phyloP scores from a whole-genome alignment of 2,329 filamentous ascomycete species.

The Monosporascus sp. region DNA sequence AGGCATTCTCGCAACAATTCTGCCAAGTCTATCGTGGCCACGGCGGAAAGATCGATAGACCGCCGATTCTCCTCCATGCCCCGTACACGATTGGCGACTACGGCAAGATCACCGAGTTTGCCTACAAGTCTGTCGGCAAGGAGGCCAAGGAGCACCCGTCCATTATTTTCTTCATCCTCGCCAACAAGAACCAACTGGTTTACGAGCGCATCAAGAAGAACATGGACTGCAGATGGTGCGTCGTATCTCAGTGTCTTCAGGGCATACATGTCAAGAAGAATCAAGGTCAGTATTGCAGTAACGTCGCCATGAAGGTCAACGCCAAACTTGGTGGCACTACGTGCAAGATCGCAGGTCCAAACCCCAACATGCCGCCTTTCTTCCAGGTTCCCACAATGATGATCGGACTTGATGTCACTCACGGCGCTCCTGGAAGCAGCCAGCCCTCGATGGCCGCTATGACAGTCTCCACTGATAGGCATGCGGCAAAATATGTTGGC shows the following conservation, averaged over 20 bases:
- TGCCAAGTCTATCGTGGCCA: conserved; percentile 41
- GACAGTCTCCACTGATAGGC: conserved; percentile 70
- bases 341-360: conserved; percentile 36
- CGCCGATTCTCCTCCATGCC: conserved; percentile 31
- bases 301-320: conserved; percentile 95
- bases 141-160: conserved; percentile 56
- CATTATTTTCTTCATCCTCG: conserved; percentile 74
- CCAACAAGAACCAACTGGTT: conserved; percentile 61
- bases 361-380: conserved; percentile 30
- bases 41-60: conserved; percentile 37
- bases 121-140: conserved; percentile 51
- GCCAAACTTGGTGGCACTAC: conserved; percentile 88
- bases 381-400: conserved; percentile 65
- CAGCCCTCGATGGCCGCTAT: conserved; percentile 80
- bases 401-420: conserved; percentile 87
- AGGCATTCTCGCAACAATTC: conserved; percentile 50
- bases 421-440: conserved; percentile 63
- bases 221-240: conserved; percentile 78
- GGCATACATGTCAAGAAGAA: conserved; percentile 61
- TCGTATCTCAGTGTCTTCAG: conserved; percentile 79
- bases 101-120: conserved; percentile 47
- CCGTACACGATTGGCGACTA: conserved; percentile 35
- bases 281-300: conserved; percentile 81
- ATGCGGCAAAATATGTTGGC: conserved; percentile 71
- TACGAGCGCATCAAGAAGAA: conserved; percentile 89